Conservation (phyloP, 2,329 filamentous ascomycete genomes). For the Westerdykella sp. region DNA sequence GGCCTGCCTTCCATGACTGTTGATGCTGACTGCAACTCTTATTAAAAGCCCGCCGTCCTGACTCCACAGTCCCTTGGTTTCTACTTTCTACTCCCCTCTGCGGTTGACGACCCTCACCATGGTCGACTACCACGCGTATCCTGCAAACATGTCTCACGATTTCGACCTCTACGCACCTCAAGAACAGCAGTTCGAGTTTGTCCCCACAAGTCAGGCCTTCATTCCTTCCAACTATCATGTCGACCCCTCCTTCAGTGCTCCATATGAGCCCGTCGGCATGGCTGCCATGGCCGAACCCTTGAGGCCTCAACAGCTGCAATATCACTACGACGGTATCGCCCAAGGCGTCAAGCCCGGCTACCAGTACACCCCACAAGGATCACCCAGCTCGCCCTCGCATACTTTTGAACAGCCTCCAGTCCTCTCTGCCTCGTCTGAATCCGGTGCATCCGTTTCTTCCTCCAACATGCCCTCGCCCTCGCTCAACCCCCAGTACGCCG, state of each 20-base stretch:
- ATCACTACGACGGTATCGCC: constrained; percentile 31
- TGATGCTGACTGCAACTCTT: constrained; percentile 23
- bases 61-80: constrained; percentile 2
- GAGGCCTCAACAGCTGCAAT: constrained; percentile 32
- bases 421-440: constrained; percentile 46
- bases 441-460: constrained; percentile 46
- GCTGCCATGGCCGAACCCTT: constrained; percentile 27
- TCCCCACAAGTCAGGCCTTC: constrained; percentile 26
- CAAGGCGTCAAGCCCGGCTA: constrained; percentile 34
- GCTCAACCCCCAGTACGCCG: constrained; percentile 55
- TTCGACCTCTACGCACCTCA: constrained; percentile 35
- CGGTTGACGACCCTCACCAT: constrained; percentile 16
- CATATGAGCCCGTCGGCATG: constrained; percentile 28
- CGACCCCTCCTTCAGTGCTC: constrained; percentile 33
- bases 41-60: background rate
- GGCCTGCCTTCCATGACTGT: constrained; percentile 12
- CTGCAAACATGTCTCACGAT: constrained; percentile 31
- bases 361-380: constrained; percentile 35
- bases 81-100: background rate
- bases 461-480: constrained; percentile 49
- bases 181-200: constrained; percentile 28
- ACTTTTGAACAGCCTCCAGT: constrained; percentile 45
- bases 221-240: constrained; percentile 24
- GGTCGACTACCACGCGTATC: constrained; percentile 32
- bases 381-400: constrained; percentile 41